Conservation (phyloP, 2,329 filamentous ascomycete species). For the Diaporthe longicolla region DNA sequence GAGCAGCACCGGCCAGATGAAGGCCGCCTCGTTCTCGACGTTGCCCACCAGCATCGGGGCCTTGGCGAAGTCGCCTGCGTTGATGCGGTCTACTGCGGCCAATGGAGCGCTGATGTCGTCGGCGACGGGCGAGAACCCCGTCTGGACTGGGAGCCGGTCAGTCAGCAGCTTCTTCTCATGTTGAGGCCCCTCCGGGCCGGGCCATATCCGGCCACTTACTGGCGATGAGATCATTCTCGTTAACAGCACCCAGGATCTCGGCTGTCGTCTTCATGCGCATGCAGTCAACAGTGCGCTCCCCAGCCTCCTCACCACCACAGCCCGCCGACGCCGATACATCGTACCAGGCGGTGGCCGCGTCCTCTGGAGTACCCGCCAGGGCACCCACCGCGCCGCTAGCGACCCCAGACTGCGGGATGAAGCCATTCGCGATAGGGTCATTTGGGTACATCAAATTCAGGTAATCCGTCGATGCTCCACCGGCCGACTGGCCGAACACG, state of each 20-base stretch:
- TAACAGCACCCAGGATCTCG: slow-evolving; percentile 17
- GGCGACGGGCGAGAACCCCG: neutral
- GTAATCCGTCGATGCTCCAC: slow-evolving; percentile 22
- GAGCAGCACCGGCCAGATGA: slow-evolving; percentile 21
- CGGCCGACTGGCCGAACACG: slow-evolving; percentile 38
- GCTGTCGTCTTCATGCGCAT: slow-evolving; percentile 32
- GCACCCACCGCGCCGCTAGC: neutral
- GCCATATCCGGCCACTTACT: neutral
- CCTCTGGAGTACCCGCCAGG: neutral
- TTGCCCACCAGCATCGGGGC: slow-evolving; percentile 20
- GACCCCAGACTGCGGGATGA: slow-evolving; percentile 28
- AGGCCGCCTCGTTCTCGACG: slow-evolving; percentile 17
- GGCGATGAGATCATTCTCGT: slow-evolving; percentile 6
- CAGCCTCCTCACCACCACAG: slow-evolving; percentile 34
- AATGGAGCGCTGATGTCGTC: slow-evolving; percentile 1
- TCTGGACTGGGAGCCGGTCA: neutral
- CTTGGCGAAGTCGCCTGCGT: slow-evolving; percentile 21
- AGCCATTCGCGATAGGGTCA: slow-evolving; percentile 31
- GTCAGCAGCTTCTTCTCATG: neutral
- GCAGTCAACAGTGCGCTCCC: slow-evolving; percentile 1
- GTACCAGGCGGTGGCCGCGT: slow-evolving; percentile 16
- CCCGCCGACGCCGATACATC: slow-evolving; percentile 17
- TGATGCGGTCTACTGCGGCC: slow-evolving; percentile 7
- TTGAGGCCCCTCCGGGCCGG: neutral
- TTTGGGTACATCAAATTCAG: slow-evolving; percentile 20